A percentile compares a stretch with the other conserved stretches of the same genome.
phyloP scores from a whole-genome alignment of 2,329 filamentous ascomycete species.

The Tolypocladium paradoxum region DNA sequence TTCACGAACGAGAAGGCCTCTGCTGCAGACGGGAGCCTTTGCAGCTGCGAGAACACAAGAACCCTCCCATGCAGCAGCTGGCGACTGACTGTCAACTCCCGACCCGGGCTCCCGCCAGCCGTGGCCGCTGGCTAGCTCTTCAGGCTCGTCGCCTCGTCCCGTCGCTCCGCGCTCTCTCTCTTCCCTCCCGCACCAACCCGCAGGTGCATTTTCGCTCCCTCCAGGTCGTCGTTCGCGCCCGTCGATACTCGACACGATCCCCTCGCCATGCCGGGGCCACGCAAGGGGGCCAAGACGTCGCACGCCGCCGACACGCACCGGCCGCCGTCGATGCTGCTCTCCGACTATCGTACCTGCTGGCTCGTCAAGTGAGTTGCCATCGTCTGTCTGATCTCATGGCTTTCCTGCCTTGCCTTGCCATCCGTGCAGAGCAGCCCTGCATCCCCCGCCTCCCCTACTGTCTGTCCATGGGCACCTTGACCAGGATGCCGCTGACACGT shows the following conservation, averaged over 20 bases:
- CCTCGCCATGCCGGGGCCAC: conserved; percentile 12
- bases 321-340: conserved; percentile 14
- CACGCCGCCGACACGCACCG: conserved; percentile 5
- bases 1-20: no score
- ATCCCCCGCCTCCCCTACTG: background rate
- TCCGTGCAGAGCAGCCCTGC: background rate
- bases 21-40: no score
- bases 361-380: conserved; percentile 18
- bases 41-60: no score
- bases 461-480: background rate
- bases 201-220: background rate
- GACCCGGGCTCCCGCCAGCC: no score
- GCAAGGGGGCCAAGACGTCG: conserved; percentile 12
- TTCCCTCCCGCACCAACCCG: background rate
- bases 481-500: background rate
- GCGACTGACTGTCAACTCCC: background rate
- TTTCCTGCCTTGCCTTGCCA: background rate
- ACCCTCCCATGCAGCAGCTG: background rate
- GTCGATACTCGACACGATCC: no score
- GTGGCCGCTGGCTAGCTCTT: background rate
- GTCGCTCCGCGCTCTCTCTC: background rate
- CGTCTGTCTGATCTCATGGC: background rate
- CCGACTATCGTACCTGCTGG: conserved; percentile 22
- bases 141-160: background rate
- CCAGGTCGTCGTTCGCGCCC: background rate